A percentile compares a stretch with the other conserved stretches of the same genome.
phyloP scores from a whole-genome alignment of 805 yeast genomes.

The Komagataella pseudopastoris region DNA sequence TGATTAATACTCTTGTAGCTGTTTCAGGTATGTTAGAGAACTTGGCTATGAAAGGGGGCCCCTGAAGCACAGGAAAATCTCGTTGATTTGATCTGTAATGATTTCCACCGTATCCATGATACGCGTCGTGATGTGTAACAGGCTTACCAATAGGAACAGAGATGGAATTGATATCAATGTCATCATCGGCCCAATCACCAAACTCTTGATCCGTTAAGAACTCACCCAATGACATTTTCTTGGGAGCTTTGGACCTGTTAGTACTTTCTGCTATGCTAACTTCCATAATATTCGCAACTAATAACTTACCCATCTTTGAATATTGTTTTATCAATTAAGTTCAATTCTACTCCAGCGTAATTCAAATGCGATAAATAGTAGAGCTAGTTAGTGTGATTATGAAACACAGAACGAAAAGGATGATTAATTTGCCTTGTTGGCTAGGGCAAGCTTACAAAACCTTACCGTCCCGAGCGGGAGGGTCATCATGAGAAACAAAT shows the following conservation, averaged over 20 bases:
- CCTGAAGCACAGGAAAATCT: conserved; percentile 1
- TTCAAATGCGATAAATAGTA: not conserved
- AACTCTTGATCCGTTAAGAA: conserved; percentile 28
- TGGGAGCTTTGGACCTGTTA: conserved; percentile 5
- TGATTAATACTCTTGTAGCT: conserved; percentile 34
- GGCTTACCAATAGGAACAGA: conserved; percentile 25
- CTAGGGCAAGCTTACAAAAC: not conserved
- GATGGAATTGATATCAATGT: conserved; percentile 48
- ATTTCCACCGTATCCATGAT: not conserved
- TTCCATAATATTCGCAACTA: not conserved
- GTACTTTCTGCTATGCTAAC: not conserved
- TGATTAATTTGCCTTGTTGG: not conserved
- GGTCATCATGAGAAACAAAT: not conserved
- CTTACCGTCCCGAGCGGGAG: not conserved
- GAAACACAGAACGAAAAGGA: not conserved
- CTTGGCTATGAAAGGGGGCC: conserved; percentile 57
- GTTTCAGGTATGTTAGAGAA: conserved; percentile 45
- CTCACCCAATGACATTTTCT: conserved; percentile 32
- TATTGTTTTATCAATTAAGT: not conserved
- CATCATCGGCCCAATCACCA: conserved; percentile 62
- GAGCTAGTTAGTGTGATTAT: not conserved
- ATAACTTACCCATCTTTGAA: not conserved
- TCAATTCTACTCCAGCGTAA: not conserved
- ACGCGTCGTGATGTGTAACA: not conserved
- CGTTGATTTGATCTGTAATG: not conserved